Evolutionary conservation across 2,329 filamentous ascomycete genomes (phyloP).

Genomic region (Trichoderma semiorbis): DNA sequence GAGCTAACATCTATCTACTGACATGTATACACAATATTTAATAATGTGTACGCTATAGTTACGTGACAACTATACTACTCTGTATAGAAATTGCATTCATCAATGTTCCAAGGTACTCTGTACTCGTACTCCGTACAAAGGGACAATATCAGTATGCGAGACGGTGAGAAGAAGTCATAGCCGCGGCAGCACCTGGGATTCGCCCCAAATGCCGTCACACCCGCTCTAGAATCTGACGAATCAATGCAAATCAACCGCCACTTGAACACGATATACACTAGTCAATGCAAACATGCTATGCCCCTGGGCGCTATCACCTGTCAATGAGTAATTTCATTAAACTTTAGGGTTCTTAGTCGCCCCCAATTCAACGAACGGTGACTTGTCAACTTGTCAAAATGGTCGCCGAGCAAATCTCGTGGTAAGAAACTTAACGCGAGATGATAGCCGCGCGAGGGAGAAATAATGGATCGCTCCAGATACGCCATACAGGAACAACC

Average conservation of each 20-base stretch:
- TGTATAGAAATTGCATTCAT: not conserved
- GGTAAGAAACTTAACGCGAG: not conserved
- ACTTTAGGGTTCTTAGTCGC: not conserved
- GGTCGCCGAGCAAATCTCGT: not conserved
- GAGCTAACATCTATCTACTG: not conserved
- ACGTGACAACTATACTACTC: not conserved
- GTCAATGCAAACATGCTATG: not conserved
- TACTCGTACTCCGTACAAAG: not conserved
- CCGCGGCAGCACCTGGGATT: not conserved
- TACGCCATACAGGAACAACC: not conserved
- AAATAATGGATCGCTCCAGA: not conserved
- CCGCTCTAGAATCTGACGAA: not conserved
- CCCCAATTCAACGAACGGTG: not conserved
- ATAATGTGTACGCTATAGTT: not conserved
- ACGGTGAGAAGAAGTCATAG: not conserved
- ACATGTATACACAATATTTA: not conserved
- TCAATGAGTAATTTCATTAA: not conserved
- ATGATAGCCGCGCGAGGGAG: not conserved
- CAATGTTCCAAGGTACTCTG: not conserved
- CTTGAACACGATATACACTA: not conserved
- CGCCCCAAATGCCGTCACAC: not conserved
- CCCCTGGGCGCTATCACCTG: conserved; percentile 6
- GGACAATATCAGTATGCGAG: not conserved
- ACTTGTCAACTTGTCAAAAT: not conserved
- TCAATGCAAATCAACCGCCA: not conserved